Evolutionary conservation across 1,139 yeast species (phyloP).

Genomic region (Petasospora rhodanensis): DNA sequence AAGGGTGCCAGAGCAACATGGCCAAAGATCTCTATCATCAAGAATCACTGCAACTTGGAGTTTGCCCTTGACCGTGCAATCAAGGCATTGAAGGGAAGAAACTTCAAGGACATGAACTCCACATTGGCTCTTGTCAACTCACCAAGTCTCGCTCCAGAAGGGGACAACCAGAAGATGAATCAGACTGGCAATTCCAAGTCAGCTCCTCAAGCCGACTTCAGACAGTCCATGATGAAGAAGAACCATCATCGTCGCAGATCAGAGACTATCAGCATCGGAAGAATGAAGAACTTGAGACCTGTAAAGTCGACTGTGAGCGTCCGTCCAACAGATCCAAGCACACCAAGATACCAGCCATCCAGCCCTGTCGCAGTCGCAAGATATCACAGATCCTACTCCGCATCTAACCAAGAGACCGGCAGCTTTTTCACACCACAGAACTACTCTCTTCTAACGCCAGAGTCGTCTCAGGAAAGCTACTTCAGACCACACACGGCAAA

Average conservation of each 20-base stretch:
- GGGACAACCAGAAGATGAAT: conserved; percentile 1
- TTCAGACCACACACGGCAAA: conserved; percentile 2
- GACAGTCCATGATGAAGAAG: conserved; percentile 2
- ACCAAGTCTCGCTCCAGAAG: conserved; percentile 9
- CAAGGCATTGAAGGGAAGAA: conserved; percentile 57
- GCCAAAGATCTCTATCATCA: conserved; percentile 82
- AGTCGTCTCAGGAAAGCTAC: conserved; percentile 4
- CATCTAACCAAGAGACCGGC: conserved; percentile 13
- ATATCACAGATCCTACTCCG: conserved; percentile 22
- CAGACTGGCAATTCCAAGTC: not conserved
- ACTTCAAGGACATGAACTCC: conserved; percentile 20
- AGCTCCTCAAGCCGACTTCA: no score
- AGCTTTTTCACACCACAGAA: conserved; percentile 10
- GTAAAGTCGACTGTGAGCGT: conserved; percentile 18
- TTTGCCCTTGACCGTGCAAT: conserved; percentile 82
- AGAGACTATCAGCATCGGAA: conserved; percentile 19
- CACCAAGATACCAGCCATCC: not conserved
- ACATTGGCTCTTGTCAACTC: conserved; percentile 21
- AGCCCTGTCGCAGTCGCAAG: conserved; percentile 3
- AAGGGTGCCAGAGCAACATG: conserved; percentile 92
- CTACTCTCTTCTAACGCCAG: conserved; percentile 14
- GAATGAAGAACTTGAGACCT: conserved; percentile 15
- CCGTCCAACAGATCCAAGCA: not conserved
- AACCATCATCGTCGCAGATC: conserved; percentile 24
- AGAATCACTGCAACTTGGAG: conserved; percentile 87